Conservation (phyloP, 2,329 filamentous ascomycete species). For the Aureobasidium sp. region DNA sequence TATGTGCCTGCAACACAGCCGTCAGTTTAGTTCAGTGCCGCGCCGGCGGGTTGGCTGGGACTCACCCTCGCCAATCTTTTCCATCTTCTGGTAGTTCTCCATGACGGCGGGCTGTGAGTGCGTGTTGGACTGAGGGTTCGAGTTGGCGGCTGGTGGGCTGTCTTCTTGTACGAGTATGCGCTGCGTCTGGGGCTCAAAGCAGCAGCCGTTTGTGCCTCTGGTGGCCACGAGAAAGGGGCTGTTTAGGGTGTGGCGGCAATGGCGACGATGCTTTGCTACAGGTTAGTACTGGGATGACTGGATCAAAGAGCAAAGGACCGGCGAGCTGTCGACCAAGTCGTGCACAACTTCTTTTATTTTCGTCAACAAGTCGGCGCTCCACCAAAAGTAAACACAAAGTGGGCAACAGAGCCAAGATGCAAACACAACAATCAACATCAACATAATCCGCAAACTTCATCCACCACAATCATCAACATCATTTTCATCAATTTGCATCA, state of each 20-base stretch:
- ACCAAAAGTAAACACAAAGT: constrained; percentile 13
- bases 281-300: background rate
- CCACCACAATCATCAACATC: background rate
- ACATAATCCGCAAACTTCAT: background rate
- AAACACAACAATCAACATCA: constrained; percentile 12
- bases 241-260: background rate
- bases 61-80: constrained; percentile 92
- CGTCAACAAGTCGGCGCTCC: constrained; percentile 6
- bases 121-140: background rate
- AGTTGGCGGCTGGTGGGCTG: background rate
- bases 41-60: constrained; percentile 11
- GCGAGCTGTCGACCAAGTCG: background rate
- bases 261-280: background rate
- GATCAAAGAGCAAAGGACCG: background rate
- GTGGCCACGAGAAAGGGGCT: constrained; percentile 1
- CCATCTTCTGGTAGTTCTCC: constrained; percentile 95
- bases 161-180: background rate
- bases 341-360: constrained; percentile 2
- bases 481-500: background rate
- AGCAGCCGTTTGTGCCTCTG: background rate
- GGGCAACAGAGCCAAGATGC: constrained; percentile 12
- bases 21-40: constrained; percentile 1
- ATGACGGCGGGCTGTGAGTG: constrained; percentile 40
- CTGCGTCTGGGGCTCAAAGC: constrained; percentile 5
- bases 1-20: constrained; percentile 64